These are phyloP conservation scores for Phaeosphaeriaceae sp. DNA, from an alignment of 2,329 filamentous ascomycete genomes.

Conservation along the genomic window DNA sequence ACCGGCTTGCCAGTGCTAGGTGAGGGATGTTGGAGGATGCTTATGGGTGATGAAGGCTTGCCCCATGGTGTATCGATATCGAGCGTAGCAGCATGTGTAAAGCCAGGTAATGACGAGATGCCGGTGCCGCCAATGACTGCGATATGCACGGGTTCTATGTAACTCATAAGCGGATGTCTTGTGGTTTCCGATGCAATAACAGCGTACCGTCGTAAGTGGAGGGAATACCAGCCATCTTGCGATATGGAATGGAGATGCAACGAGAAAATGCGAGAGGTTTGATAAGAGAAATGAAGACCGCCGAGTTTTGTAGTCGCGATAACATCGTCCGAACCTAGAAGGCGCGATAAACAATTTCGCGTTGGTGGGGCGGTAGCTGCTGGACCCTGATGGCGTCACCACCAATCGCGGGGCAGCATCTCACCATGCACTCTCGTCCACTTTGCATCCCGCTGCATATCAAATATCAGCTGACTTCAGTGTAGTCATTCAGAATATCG, in stretches of 20 bases:
- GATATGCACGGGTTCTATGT: constrained; percentile 56
- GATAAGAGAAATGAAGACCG: neutral
- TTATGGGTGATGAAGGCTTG: constrained; percentile 75
- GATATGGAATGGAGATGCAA: constrained; percentile 31
- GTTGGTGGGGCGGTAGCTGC: constrained; percentile 27
- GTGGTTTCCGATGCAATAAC: neutral
- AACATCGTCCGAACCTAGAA: constrained; percentile 22
- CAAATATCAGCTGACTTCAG: neutral
- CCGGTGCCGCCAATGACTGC: constrained; percentile 77
- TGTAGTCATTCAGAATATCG: neutral
- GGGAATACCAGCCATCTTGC: constrained; percentile 44
- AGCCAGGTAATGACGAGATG: constrained; percentile 84
- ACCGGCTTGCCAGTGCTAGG: constrained; percentile 68
- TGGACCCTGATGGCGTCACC: constrained; percentile 32
- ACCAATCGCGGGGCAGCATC: neutral
- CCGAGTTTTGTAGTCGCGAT: constrained; percentile 12
- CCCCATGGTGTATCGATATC: constrained; percentile 89
- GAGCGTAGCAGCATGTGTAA: constrained; percentile 81
- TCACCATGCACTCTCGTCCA: neutral
- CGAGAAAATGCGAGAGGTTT: constrained; percentile 8
- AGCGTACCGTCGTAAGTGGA: constrained; percentile 40
- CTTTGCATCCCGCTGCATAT: neutral
- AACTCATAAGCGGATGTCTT: constrained; percentile 11
- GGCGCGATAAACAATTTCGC: constrained; percentile 28
- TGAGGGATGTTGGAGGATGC: constrained; percentile 85